Evolutionary conservation across 1,284 basidiomycete genomes (phyloP).

Genomic region (Exobasidium rhododendri): DNA sequence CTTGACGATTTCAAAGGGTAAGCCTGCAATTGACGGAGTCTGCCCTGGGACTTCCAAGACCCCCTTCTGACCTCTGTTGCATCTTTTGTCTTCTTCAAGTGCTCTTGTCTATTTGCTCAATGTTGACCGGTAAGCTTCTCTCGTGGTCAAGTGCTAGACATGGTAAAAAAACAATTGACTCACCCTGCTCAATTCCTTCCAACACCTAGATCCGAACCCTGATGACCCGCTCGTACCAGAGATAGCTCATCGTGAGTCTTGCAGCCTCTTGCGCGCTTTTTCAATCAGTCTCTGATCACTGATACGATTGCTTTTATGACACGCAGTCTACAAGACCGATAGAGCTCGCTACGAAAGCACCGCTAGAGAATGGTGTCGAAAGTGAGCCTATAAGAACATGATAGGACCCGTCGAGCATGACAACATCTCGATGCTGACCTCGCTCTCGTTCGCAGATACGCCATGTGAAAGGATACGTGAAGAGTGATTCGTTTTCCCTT

Average conservation of each 20-base stretch:
- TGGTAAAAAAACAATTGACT: no score
- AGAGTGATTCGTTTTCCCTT: not conserved
- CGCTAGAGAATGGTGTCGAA: constrained; percentile 54
- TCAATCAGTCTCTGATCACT: constrained; percentile 32
- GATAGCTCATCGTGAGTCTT: constrained; percentile 47
- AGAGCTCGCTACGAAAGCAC: constrained; percentile 53
- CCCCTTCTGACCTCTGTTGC: not conserved
- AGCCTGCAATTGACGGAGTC: constrained; percentile 42
- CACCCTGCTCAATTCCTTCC: not conserved
- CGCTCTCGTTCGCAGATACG: not conserved
- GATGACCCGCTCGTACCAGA: constrained; percentile 55
- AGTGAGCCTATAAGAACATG: constrained; percentile 30
- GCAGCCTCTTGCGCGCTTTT: no score
- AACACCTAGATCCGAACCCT: constrained; percentile 48
- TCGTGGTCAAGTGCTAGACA: no score
- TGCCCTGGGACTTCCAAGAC: not conserved
- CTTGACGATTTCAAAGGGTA: constrained; percentile 96
- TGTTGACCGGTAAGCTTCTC: constrained; percentile 39
- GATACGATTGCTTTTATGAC: constrained; percentile 39
- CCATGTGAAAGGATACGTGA: not conserved
- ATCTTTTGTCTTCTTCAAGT: constrained; percentile 19
- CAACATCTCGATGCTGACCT: not conserved
- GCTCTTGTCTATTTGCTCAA: constrained; percentile 53
- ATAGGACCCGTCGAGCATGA: not conserved
- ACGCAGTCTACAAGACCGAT: constrained; percentile 50